These are phyloP conservation scores for Ascochyta koolunga DNA, from an alignment of 2,329 filamentous ascomycete genomes.

Conservation along the genomic window DNA sequence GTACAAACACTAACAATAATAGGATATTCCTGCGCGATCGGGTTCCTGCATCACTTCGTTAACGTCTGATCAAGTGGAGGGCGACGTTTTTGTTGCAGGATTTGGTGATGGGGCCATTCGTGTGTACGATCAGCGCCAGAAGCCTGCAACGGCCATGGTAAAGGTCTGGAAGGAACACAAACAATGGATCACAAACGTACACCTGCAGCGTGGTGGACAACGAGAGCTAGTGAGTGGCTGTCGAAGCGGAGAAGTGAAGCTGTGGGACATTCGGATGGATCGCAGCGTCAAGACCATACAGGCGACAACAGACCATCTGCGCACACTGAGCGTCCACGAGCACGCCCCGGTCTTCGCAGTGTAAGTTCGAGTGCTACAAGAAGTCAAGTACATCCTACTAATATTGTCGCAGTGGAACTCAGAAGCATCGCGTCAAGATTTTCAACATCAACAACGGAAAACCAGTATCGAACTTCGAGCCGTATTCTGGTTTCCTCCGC, in stretches of 20 bases:
- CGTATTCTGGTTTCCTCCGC: conserved; percentile 86
- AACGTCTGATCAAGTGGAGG: conserved; percentile 97
- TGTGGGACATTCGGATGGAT: conserved; percentile 96
- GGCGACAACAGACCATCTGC: conserved; percentile 76
- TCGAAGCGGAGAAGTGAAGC: conserved; percentile 87
- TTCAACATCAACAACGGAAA: conserved; percentile 82
- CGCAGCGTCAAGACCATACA: conserved; percentile 74
- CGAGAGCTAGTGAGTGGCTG: conserved; percentile 90
- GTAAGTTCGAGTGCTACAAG: conserved; percentile 20
- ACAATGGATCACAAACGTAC: conserved; percentile 94
- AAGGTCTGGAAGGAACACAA: conserved; percentile 96
- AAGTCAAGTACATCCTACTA: conserved; percentile 2
- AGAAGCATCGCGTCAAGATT: conserved; percentile 84
- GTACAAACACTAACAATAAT: conserved; percentile 16
- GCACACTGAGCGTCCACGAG: conserved; percentile 91
- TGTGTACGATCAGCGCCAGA: conserved; percentile 87
- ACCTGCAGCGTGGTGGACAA: conserved; percentile 94
- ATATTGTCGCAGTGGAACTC: conserved; percentile 71
- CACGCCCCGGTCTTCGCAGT: conserved; percentile 90
- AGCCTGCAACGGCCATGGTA: conserved; percentile 88
- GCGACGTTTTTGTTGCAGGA: conserved; percentile 92
- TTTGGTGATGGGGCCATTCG: conserved; percentile 95
- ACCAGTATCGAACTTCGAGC: conserved; percentile 82
- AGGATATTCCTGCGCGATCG: conserved; percentile 91
- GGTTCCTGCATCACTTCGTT: conserved; percentile 94